Conservation (phyloP, 805 yeast genomes). For the Tetrapisispora arboricola region DNA sequence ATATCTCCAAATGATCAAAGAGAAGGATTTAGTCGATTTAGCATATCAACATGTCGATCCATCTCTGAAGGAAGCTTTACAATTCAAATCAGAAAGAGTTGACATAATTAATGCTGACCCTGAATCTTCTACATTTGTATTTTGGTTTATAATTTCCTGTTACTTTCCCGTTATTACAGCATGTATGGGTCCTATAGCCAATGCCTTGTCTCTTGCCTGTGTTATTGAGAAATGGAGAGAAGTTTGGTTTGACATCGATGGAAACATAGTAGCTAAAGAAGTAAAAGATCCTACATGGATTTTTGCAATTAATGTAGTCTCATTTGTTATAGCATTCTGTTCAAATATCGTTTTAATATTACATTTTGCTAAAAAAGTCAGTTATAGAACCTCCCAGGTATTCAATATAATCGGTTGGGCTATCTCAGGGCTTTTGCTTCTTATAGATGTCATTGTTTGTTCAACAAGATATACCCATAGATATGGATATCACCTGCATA, state of each 20-base stretch:
- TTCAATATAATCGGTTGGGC: conserved; percentile 59
- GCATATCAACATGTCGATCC: conserved; percentile 4
- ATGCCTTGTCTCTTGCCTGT: conserved; percentile 62
- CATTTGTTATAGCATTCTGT: conserved; percentile 51
- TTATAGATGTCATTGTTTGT: conserved; percentile 31
- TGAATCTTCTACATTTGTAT: conserved; percentile 12
- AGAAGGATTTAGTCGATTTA: conserved; percentile 1
- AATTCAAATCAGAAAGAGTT: conserved; percentile 20
- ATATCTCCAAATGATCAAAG: background rate
- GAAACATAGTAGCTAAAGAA: conserved; percentile 8
- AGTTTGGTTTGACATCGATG: conserved; percentile 10
- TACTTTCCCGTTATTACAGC: conserved; percentile 70
- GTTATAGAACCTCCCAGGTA: conserved; percentile 51
- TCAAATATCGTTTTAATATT: conserved; percentile 62
- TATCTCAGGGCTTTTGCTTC: conserved; percentile 43
- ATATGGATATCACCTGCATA: conserved; percentile 28
- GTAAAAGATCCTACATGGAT: conserved; percentile 33
- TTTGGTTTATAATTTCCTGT: conserved; percentile 59
- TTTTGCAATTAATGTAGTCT: conserved; percentile 47
- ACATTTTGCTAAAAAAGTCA: conserved; percentile 52
- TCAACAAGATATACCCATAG: conserved; percentile 13
- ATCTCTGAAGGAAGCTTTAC: conserved; percentile 9
- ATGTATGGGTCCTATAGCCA: conserved; percentile 70
- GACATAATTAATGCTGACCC: conserved; percentile 23
- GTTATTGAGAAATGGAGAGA: conserved; percentile 59